Percentiles rank a stretch among this genome's conserved stretches.
Evolutionary conservation across 1,139 yeast genomes (phyloP).

Genomic region (Diutina ranongensis): DNA sequence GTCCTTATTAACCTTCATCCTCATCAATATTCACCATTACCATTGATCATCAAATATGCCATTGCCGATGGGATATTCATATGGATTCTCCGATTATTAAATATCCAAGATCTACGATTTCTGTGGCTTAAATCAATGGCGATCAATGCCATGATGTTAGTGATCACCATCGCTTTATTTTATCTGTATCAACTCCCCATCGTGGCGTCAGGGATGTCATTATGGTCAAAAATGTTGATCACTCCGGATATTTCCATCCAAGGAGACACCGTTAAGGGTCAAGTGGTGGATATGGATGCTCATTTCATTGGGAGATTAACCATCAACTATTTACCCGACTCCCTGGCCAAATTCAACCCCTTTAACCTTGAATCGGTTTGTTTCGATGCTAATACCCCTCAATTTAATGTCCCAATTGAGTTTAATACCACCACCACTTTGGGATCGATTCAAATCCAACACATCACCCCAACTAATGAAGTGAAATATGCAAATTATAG

Average conservation of each 20-base stretch:
- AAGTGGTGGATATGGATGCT: conserved; percentile 48
- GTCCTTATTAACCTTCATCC: conserved; percentile 16
- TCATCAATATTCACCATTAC: conserved; percentile 25
- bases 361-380: conserved; percentile 37
- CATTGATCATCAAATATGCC: conserved; percentile 60
- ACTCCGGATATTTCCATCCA: conserved; percentile 56
- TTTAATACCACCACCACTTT: conserved; percentile 74
- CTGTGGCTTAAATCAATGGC: conserved; percentile 32
- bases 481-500: conserved; percentile 42
- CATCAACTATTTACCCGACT: conserved; percentile 83
- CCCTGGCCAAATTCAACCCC: conserved; percentile 79
- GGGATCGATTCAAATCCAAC: conserved; percentile 53
- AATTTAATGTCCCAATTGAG: conserved; percentile 53
- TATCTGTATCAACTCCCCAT: conserved; percentile 27
- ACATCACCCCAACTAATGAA: conserved; percentile 45
- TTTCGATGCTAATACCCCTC: conserved; percentile 19
- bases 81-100: conserved; percentile 59
- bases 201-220: conserved; percentile 20
- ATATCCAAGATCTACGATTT: conserved; percentile 43
- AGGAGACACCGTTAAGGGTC: conserved; percentile 39
- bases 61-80: conserved; percentile 61
- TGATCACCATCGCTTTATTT: conserved; percentile 30
- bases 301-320: conserved; percentile 82
- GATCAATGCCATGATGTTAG: conserved; percentile 23
- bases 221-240: conserved; percentile 37